These are phyloP conservation scores for Heritiera fomes DNA, from an alignment of 345 rosid genomes.

Conservation along the genomic window DNA sequence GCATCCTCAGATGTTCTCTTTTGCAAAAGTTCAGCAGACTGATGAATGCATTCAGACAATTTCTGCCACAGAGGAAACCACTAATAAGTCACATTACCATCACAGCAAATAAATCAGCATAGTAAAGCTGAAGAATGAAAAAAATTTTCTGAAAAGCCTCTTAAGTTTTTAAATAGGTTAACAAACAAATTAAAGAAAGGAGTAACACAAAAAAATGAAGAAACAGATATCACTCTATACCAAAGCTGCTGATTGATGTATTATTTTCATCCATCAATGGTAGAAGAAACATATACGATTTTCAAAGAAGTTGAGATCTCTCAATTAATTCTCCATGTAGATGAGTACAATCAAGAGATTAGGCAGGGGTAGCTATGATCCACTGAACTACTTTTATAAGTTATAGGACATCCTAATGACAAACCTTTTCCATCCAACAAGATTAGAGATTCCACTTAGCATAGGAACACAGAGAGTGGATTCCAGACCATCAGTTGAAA, in stretches of 20 bases:
- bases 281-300: neutral
- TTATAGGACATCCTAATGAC: neutral
- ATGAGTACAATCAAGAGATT: neutral
- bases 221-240: neutral
- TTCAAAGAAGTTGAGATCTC: neutral
- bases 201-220: neutral
- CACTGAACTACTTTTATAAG: neutral
- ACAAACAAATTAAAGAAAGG: neutral
- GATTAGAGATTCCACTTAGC: neutral
- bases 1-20: conserved; percentile 47
- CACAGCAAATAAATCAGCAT: neutral
- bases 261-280: neutral
- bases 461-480: neutral
- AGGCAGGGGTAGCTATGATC: neutral
- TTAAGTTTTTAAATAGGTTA: neutral
- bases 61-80: conserved; percentile 57
- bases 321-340: neutral
- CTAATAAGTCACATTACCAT: conserved; percentile 23
- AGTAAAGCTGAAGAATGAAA: neutral
- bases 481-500: neutral
- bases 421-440: neutral
- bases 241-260: neutral
- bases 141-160: neutral
- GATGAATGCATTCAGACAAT: conserved; percentile 66
- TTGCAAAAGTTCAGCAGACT: conserved; percentile 50